Evolutionary conservation across 1,284 basidiomycete genomes (phyloP).

Genomic region (Ceratobasidium sp.): DNA sequence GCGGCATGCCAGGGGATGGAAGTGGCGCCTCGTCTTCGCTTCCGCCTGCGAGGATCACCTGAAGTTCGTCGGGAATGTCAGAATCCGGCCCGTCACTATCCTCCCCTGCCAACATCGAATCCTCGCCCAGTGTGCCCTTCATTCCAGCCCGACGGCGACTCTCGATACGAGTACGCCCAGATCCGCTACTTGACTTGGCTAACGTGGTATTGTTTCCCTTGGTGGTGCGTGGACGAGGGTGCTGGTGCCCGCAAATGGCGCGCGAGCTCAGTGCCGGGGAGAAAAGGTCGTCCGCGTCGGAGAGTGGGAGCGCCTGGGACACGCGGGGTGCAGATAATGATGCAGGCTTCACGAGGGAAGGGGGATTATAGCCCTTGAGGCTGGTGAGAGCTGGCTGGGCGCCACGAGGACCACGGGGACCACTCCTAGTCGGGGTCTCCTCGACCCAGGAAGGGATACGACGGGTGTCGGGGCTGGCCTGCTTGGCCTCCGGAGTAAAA

Average conservation of each 20-base stretch:
- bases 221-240: not conserved
- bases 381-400: constrained; percentile 14
- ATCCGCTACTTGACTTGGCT: constrained; percentile 52
- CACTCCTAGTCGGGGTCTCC: constrained; percentile 22
- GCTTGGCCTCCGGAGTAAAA: constrained; percentile 55
- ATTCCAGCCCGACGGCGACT: constrained; percentile 30
- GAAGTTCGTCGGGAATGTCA: constrained; percentile 79
- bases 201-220: not conserved
- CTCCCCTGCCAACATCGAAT: constrained; percentile 61
- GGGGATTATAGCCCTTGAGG: constrained; percentile 15
- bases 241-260: not conserved
- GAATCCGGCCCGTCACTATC: constrained; percentile 67
- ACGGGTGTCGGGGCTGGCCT: constrained; percentile 14
- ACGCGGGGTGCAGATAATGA: not conserved
- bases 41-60: constrained; percentile 66
- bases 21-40: constrained; percentile 57
- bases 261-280: not conserved
- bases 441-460: constrained; percentile 30
- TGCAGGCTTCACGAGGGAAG: not conserved
- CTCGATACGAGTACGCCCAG: constrained; percentile 47
- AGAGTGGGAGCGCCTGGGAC: not conserved
- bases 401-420: constrained; percentile 15
- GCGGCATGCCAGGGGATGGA: constrained; percentile 30
- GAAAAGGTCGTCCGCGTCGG: not conserved
- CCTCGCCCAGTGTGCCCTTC: constrained; percentile 49